Evolutionary conservation across 345 rosid species (phyloP), one percentile per base, ranked within the genome.

Genomic region (Reutealis trisperma): DNA sequence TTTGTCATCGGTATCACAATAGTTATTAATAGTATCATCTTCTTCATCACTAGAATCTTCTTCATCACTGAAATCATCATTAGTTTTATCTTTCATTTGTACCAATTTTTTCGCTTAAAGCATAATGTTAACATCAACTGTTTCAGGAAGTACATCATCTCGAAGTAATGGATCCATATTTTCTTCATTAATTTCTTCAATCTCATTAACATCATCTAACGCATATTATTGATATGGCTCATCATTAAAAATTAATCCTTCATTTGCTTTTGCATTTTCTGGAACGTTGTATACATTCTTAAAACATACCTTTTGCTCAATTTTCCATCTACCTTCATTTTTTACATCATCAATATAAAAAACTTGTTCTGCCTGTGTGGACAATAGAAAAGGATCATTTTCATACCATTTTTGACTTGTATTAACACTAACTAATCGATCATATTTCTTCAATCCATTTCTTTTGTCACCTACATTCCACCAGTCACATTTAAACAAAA

Each of bases 361-460:
- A 41, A 59, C 65, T 55, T 55, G 75, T 9, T 72, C 75, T 34
- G 44, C 65, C 11, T 72, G 51, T 58, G 24, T 34, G 6, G 75
- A 32, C 7, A 72, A 44, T 18, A 72, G 52, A 72, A 58, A 72
- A 30, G 66, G 52, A 72, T 72, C 75, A 72, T 18, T 22, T 21
- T 19, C 34, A 59, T 58, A 72, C 75, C 75, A 72, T 37, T 37
- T 72, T 55, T n/a, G 5, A 57, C 75, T 58, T 0, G 10, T 22
- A 52, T 72, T 72, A 18, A 72, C 32, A 32, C 75, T 72, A 37
- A 55, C 8, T 63, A 72, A n/a, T 6, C 1, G 7, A 5, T 11
- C 24, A 57, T 72, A 22, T 37, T 58, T 22, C 32, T 63, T 57
- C 14, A 8, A 72, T 15, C 44, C 66, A 37, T 72, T 72, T 9